Conservation (phyloP, 2,329 filamentous ascomycete genomes). For the Neonectria faginata region DNA sequence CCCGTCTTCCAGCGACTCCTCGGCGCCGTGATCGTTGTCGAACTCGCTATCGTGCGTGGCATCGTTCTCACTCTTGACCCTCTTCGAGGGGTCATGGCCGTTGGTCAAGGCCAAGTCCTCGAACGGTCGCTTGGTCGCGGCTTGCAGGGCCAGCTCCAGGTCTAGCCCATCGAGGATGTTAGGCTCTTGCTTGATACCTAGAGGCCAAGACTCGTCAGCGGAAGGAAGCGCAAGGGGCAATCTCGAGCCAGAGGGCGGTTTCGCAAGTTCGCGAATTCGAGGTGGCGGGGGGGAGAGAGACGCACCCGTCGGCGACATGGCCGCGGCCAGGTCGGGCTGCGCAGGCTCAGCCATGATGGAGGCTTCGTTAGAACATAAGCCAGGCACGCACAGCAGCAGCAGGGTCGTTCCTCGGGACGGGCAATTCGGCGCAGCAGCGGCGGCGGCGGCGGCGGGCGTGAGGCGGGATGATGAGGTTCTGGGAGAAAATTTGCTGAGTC, state of each 20-base stretch:
- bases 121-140: constrained; percentile 54
- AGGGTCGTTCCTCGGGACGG: constrained; percentile 34
- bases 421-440: constrained; percentile 36
- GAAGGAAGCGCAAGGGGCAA: constrained; percentile 18
- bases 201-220: constrained; percentile 42
- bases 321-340: constrained; percentile 51
- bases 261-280: constrained; percentile 21
- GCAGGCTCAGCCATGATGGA: constrained; percentile 57
- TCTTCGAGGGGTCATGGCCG: constrained; percentile 49
- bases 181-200: constrained; percentile 56
- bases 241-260: constrained; percentile 23
- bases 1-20: constrained; percentile 51
- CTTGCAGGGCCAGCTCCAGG: constrained; percentile 51
- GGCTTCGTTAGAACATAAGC: constrained; percentile 46
- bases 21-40: constrained; percentile 37
- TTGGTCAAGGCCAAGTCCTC: constrained; percentile 47
- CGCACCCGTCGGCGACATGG: constrained; percentile 53
- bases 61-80: constrained; percentile 49
- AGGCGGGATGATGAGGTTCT: constrained; percentile 49
- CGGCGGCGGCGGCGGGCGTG: constrained; percentile 29
- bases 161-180: constrained; percentile 52
- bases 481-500: constrained; percentile 59
- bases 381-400: constrained; percentile 38
- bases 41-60: constrained; percentile 38
- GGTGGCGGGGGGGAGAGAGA: constrained; percentile 25